Evolutionary conservation across 140 eudicot genomes (phyloP), one percentile per base, ranked within the genome.

Genomic region (Flaveria floridana): DNA sequence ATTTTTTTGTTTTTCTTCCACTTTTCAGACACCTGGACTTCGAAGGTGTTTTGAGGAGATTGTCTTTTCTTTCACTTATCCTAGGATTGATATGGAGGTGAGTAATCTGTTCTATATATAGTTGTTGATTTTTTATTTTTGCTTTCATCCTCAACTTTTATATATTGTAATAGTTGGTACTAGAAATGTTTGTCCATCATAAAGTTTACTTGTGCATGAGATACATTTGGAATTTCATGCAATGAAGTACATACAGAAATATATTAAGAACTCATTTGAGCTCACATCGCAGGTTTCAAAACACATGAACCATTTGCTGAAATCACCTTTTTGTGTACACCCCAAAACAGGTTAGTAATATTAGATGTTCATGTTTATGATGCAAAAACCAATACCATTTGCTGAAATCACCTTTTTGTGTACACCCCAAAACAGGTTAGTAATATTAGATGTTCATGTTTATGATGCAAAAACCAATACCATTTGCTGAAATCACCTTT

Each of bases 61-160:
- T 64, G 87, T 90, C n/a, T 93, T 93, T 85, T 72, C 91, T 44
- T 90, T 70, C 76, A 82, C 92, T 78, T 92, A 93, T 83, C 98
- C 98, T 4, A 86, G 98, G 87, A 87, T 93, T 73, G 98, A 93
- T 86, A 85, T 90, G 88, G 98, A 87, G 98, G 98, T 93, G 70
- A 42, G 81, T 74, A 41, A 42, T 63, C 18, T 47, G 14, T 41
- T 23, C 30, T 81, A 7, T 50, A 44, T 63, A 20, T 44, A 63
- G 19, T 44, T 61, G 4, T 14, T 67, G 25, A 23, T 23, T 51
- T 39, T 63, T 3, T 37, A 14, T 70, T 30, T 18, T 70, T 58
- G 19, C 2, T 6, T 16, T 13, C 2, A 46, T 64, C 15, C 1
- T 16, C 70, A 34, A 16, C 25, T 15, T 28, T 20, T 34, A 34